Evolutionary conservation across 177 flowering plant species (phyloP).

Genomic region (Telopea speciosissima): DNA sequence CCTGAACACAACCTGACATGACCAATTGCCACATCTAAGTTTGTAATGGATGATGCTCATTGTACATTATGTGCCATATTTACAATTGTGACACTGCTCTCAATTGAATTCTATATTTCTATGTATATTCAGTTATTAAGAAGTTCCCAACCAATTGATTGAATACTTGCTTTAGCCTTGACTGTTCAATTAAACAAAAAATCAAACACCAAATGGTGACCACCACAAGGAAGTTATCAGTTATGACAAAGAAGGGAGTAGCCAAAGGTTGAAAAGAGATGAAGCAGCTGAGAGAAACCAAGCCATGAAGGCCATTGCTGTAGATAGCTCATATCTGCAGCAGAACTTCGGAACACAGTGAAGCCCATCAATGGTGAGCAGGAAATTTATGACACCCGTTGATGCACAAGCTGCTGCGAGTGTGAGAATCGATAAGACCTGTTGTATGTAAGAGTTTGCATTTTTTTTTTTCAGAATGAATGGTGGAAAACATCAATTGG

Average conservation of each 20-base stretch:
- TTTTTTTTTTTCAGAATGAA: neutral
- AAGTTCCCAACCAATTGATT: too few relatives aligned
- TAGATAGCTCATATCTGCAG: conserved; percentile 73
- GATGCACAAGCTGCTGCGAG: conserved; percentile 79
- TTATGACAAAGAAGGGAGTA: conserved; percentile 42
- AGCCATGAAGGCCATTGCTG: conserved; percentile 84
- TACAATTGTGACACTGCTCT: too few relatives aligned
- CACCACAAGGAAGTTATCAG: too few relatives aligned
- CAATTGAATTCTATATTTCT: too few relatives aligned
- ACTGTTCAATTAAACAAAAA: too few relatives aligned
- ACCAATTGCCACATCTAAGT: too few relatives aligned
- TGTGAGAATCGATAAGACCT: conserved; percentile 68
- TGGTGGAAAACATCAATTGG: neutral
- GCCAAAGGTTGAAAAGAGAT: conserved; percentile 78
- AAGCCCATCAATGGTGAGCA: conserved; percentile 30
- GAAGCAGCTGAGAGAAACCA: conserved; percentile 74
- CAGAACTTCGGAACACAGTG: conserved; percentile 56
- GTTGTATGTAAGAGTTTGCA: neutral
- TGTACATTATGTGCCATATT: too few relatives aligned
- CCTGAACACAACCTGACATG: too few relatives aligned
- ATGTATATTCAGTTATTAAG: too few relatives aligned
- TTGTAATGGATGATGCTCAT: too few relatives aligned
- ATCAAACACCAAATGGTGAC: too few relatives aligned
- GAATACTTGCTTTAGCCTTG: too few relatives aligned
- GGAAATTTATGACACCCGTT: conserved; percentile 59